A percentile compares a stretch with the other conserved stretches of the same genome.
These are phyloP conservation scores for Parasitella parasitica DNA, from an alignment of 371 early-diverging fungal genomes.

Conservation along the genomic window DNA sequence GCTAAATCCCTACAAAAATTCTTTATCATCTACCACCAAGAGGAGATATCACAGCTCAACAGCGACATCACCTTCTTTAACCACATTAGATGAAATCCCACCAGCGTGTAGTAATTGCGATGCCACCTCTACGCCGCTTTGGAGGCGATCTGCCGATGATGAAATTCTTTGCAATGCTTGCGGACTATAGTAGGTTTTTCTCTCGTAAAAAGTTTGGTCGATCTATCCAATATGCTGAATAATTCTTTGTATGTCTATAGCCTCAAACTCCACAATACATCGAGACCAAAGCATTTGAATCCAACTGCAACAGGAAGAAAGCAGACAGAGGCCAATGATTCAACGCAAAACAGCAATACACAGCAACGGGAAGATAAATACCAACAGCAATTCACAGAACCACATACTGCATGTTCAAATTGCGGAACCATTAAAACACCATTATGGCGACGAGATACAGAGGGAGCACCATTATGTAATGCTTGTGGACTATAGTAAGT, in stretches of 20 bases:
- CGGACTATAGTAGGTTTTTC: conserved; percentile 75
- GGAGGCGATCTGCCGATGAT: conserved; percentile 88
- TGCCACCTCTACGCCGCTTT: conserved; percentile 89
- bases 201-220: too few relatives aligned
- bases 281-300: conserved; percentile 58
- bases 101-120: conserved; percentile 83
- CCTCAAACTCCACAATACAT: conserved; percentile 72
- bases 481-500: conserved; percentile 95
- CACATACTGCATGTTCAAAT: conserved; percentile 71
- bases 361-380: neutral
- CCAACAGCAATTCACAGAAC: neutral
- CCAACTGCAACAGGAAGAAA: neutral
- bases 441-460: conserved; percentile 90
- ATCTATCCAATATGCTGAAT: too few relatives aligned
- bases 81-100: neutral
- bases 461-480: conserved; percentile 88
- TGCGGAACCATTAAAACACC: conserved; percentile 91
- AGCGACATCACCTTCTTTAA: neutral
- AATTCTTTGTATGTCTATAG: too few relatives aligned
- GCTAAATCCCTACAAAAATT: neutral
- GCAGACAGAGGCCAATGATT: neutral
- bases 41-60: neutral
- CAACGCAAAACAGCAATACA: neutral
- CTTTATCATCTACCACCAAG: neutral
- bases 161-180: conserved; percentile 95